Evolutionary conservation across 192 early-diverging fungal genomes (phyloP).

Genomic region (Coemansia javaensis): DNA sequence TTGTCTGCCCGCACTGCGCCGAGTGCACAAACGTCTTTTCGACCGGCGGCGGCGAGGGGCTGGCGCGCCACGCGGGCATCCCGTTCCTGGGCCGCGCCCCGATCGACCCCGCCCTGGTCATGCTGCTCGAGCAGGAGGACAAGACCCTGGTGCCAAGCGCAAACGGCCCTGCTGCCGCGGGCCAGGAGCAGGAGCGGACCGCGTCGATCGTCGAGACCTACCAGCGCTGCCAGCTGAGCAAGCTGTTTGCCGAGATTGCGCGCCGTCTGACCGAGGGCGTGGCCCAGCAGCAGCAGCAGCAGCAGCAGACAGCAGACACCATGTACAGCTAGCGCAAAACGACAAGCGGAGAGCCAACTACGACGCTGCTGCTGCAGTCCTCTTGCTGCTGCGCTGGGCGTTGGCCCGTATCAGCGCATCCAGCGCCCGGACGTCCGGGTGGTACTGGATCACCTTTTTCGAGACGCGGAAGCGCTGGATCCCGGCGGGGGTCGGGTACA

Average conservation of each 20-base stretch:
- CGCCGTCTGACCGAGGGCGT: slow-evolving; percentile 10
- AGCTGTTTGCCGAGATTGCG: slow-evolving; percentile 29
- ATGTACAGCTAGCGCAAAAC: too few relatives aligned
- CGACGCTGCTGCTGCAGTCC: too few relatives aligned
- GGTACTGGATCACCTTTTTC: slow-evolving; percentile 32
- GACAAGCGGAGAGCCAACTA: too few relatives aligned
- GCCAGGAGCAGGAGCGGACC: slow-evolving; percentile 19
- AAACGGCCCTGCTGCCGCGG: slow-evolving; percentile 24
- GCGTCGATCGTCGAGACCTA: slow-evolving; percentile 48
- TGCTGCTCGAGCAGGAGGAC: slow-evolving; percentile 58
- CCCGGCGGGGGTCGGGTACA: slow-evolving; percentile 5
- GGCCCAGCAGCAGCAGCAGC: neutral
- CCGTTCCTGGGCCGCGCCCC: slow-evolving; percentile 88
- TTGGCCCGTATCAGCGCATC: slow-evolving; percentile 33
- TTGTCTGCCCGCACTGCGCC: slow-evolving; percentile 84
- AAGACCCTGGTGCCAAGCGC: slow-evolving; percentile 45
- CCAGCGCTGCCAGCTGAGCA: slow-evolving; percentile 47
- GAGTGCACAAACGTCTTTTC: slow-evolving; percentile 89
- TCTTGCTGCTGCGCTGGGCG: neutral
- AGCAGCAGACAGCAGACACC: too few relatives aligned
- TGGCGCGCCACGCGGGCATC: slow-evolving; percentile 80
- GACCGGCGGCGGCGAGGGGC: slow-evolving; percentile 84
- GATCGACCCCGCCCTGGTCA: slow-evolving; percentile 78
- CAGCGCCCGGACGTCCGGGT: slow-evolving; percentile 33
- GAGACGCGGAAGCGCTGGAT: slow-evolving; percentile 20